phyloP scores from a whole-genome alignment of 495 filamentous ascomycete species.

The Penicillium egyptiacum region DNA sequence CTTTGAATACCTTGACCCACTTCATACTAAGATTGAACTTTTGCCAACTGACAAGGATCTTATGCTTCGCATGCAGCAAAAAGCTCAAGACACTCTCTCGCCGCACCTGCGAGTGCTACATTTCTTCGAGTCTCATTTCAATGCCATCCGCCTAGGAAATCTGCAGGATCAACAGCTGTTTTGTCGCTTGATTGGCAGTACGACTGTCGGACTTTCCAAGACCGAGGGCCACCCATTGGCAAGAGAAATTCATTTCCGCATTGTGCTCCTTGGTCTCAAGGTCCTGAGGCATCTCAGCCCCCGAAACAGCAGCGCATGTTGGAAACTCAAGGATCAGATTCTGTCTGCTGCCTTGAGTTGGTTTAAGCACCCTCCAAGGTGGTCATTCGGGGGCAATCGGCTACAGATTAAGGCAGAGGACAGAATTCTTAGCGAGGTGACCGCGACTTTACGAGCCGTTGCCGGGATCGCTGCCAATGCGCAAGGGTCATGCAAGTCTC shows the following conservation, averaged over 20 bases:
- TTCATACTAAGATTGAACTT: conserved; percentile 89
- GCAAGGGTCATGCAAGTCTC: conserved; percentile 57
- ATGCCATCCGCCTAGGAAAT: conserved; percentile 78
- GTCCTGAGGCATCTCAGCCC: conserved; percentile 69
- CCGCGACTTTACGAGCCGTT: conserved; percentile 57
- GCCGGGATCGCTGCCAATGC: conserved; percentile 55
- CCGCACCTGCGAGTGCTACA: conserved; percentile 86
- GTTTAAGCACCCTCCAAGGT: conserved; percentile 81
- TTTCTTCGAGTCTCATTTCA: conserved; percentile 91
- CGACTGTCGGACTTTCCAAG: conserved; percentile 66
- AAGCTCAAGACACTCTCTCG: conserved; percentile 72
- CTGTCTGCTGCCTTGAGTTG: conserved; percentile 81
- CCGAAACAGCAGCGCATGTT: conserved; percentile 57
- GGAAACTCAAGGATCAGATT: conserved; percentile 83
- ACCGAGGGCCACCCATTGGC: conserved; percentile 80
- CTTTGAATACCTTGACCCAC: conserved; percentile 78
- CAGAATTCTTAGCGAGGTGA: conserved; percentile 75
- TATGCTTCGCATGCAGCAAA: conserved; percentile 71
- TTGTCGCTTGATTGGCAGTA: conserved; percentile 71
- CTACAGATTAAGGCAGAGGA: conserved; percentile 92
- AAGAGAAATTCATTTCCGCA: conserved; percentile 85
- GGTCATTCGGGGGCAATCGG: conserved; percentile 94
- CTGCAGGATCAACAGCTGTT: conserved; percentile 78
- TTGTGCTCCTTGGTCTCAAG: conserved; percentile 76
- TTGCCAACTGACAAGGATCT: conserved; percentile 80